These are phyloP conservation scores for Rutidosis leptorrhynchoides DNA, from an alignment of 129 eudicot species.

Conservation along the genomic window DNA sequence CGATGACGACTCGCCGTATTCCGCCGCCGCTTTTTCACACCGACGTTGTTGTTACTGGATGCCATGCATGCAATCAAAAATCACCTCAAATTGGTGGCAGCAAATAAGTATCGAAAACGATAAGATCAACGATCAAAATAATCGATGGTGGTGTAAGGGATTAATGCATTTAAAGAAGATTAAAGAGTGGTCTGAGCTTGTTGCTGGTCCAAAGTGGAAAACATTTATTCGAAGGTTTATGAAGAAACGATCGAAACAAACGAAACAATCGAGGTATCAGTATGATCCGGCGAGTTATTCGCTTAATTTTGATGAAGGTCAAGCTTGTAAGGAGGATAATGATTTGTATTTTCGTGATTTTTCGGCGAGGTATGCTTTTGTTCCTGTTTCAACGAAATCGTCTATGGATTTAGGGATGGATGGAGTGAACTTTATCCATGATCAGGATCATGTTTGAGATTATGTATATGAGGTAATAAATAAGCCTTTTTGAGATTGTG, in stretches of 20 bases:
- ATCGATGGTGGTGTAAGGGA: constrained; percentile 38
- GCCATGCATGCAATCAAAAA: constrained; percentile 38
- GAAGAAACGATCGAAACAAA: constrained; percentile 16
- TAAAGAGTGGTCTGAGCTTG: constrained; percentile 72
- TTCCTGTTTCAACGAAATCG: constrained; percentile 30
- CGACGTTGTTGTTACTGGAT: constrained; percentile 43
- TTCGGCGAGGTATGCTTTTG: constrained; percentile 41
- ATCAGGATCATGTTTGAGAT: constrained; percentile 20
- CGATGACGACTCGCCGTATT: constrained; percentile 24
- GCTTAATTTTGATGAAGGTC: constrained; percentile 45
- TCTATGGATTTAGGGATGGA: constrained; percentile 40
- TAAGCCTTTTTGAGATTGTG: neutral
- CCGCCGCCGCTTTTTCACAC: constrained; percentile 20
- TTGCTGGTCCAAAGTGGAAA: constrained; percentile 67
- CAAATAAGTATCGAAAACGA: constrained; percentile 9
- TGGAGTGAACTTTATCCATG: constrained; percentile 22
- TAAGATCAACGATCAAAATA: constrained; percentile 6
- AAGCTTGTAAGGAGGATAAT: constrained; percentile 24
- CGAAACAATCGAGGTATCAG: constrained; percentile 31
- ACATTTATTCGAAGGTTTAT: constrained; percentile 54
- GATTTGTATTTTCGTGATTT: constrained; percentile 32
- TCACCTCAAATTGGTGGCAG: constrained; percentile 32
- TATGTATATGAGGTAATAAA: too few relatives aligned
- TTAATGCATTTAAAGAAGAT: constrained; percentile 33
- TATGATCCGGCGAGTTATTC: constrained; percentile 47